Evolutionary conservation across 805 yeast genomes (phyloP).

Genomic region (Candida corydali): DNA sequence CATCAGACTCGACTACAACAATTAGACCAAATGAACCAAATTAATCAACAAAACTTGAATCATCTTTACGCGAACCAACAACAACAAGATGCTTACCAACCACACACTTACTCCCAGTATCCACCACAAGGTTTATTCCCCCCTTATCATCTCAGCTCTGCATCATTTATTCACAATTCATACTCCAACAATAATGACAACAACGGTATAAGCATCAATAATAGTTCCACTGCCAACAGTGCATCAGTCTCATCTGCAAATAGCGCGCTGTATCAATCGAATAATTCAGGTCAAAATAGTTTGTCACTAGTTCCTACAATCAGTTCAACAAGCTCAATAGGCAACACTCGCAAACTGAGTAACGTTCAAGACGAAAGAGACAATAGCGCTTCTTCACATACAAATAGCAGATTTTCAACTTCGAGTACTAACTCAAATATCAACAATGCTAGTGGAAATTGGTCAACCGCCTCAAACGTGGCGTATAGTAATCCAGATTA

Average conservation of each 20-base stretch:
- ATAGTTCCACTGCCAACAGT: neutral
- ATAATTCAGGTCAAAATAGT: conserved; percentile 2
- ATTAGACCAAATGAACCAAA: neutral
- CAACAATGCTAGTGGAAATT: neutral
- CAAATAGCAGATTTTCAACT: neutral
- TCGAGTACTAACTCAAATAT: neutral
- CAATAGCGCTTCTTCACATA: neutral
- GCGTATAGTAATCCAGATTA: neutral
- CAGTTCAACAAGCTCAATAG: conserved; percentile 1
- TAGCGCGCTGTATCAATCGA: conserved; percentile 1
- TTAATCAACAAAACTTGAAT: neutral
- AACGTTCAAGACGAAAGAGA: neutral
- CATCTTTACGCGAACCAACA: neutral
- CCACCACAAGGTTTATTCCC: neutral
- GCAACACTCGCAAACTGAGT: neutral
- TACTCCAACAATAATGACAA: neutral
- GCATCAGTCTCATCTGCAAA: conserved; percentile 1
- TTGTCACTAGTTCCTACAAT: neutral
- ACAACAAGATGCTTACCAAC: neutral
- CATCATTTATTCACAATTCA: neutral
- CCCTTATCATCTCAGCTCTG: neutral
- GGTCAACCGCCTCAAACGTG: neutral
- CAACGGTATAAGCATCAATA: neutral
- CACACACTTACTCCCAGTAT: conserved; percentile 1
- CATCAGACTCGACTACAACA: neutral